phyloP scores from a whole-genome alignment of 768 basidiomycete species.

The Rubroboletus satanas region DNA sequence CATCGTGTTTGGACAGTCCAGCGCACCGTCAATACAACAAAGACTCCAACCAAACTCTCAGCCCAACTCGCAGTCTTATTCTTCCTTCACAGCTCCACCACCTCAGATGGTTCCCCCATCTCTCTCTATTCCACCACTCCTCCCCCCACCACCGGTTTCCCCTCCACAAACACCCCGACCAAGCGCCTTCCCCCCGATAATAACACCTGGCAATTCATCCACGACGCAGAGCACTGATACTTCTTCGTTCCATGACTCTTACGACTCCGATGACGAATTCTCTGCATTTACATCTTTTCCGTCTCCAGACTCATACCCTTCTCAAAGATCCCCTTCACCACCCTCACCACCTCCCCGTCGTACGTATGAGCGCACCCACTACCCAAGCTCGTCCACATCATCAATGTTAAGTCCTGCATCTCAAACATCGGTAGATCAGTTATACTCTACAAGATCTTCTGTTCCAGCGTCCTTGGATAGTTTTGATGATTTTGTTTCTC shows the following conservation, averaged over 20 bases:
- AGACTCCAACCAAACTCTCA: constrained; percentile 16
- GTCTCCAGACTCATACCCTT: constrained; percentile 5
- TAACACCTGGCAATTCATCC: constrained; percentile 10
- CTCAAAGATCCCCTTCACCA: constrained; percentile 20
- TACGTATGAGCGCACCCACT: constrained; percentile 21
- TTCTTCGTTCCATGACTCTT: constrained; percentile 18
- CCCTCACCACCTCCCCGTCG: constrained; percentile 30
- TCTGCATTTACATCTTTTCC: constrained; percentile 42
- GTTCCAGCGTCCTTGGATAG: constrained; percentile 37
- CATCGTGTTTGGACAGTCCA: neutral
- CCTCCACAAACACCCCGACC: constrained; percentile 33
- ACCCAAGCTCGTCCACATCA: constrained; percentile 24
- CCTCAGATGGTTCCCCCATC: constrained; percentile 21
- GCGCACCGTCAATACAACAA: constrained; percentile 9
- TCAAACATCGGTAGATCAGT: constrained; percentile 20
- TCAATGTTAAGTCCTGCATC: constrained; percentile 22
- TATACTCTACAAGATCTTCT: constrained; percentile 21
- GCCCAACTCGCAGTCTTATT: constrained; percentile 16
- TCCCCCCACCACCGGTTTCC: constrained; percentile 30
- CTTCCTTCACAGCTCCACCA: constrained; percentile 23
- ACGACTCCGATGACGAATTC: constrained; percentile 46
- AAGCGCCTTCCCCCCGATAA: neutral
- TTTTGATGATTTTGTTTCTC: constrained; percentile 47
- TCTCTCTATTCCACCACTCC: constrained; percentile 27
- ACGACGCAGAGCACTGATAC: neutral